phyloP scores from a whole-genome alignment of 108 stramenopile genomes.

The Fistulifera pelliculosa region DNA sequence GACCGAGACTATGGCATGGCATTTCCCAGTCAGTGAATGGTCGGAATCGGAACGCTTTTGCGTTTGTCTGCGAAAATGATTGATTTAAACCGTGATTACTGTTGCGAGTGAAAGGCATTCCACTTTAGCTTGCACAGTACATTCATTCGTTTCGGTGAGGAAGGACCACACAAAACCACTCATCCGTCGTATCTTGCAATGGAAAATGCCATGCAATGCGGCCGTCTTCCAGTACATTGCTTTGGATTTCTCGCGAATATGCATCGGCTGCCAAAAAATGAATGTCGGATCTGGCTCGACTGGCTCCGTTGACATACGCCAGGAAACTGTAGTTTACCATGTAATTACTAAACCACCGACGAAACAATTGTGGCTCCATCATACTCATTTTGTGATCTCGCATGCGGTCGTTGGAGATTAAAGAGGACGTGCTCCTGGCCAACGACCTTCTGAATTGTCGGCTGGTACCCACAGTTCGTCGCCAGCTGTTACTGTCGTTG shows the following conservation, averaged over 20 bases:
- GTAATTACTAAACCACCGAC: slow-evolving; percentile 76
- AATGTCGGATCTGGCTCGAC: slow-evolving; percentile 32
- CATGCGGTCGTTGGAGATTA: slow-evolving; percentile 82
- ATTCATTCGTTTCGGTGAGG: background rate
- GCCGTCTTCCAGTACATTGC: slow-evolving; percentile 8
- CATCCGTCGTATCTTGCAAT: slow-evolving; percentile 17
- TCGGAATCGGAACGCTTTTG: slow-evolving; percentile 23
- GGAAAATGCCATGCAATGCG: slow-evolving; percentile 76
- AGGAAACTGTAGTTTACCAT: slow-evolving; percentile 78
- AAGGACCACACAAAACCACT: slow-evolving; percentile 11
- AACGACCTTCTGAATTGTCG: slow-evolving; percentile 42
- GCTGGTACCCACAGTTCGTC: slow-evolving; percentile 39
- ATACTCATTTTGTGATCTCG: slow-evolving; percentile 75
- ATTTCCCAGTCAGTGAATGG: slow-evolving; percentile 68
- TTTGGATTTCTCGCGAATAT: slow-evolving; percentile 84
- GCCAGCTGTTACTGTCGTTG: background rate
- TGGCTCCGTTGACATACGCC: slow-evolving; percentile 50
- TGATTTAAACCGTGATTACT: background rate
- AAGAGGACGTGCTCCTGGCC: slow-evolving; percentile 72
- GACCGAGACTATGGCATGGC: slow-evolving; percentile 31
- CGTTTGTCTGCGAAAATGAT: slow-evolving; percentile 15
- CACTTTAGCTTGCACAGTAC: background rate
- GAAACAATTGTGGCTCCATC: slow-evolving; percentile 68
- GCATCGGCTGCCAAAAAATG: slow-evolving; percentile 68
- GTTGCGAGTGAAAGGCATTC: too few species aligned